Evolutionary conservation across 2,329 filamentous ascomycete species (phyloP).

Genomic region (Acephala macrosclerotiorum): DNA sequence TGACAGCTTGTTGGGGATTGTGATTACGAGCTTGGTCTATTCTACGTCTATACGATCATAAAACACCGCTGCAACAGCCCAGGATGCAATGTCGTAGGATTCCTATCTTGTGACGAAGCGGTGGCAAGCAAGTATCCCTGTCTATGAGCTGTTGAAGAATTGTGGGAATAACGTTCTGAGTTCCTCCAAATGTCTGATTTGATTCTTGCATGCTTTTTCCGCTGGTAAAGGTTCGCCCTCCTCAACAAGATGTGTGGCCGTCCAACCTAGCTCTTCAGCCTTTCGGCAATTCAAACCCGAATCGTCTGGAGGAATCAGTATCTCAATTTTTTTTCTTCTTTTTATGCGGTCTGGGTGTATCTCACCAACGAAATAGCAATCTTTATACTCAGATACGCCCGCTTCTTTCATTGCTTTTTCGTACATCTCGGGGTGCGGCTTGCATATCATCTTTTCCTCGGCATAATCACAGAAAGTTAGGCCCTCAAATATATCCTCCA

Average conservation of each 20-base stretch:
- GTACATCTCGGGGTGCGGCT: conserved; percentile 85
- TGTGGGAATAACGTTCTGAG: conserved; percentile 80
- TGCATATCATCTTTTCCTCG: conserved; percentile 78
- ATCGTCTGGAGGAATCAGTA: conserved; percentile 68
- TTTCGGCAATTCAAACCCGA: conserved; percentile 82
- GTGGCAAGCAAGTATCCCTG: not conserved
- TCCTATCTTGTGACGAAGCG: not conserved
- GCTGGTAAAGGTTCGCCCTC: conserved; percentile 70
- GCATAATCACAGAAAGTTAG: conserved; percentile 95
- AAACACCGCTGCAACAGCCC: not conserved
- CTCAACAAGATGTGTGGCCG: conserved; percentile 84
- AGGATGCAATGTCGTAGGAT: not conserved
- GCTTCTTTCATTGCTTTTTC: conserved; percentile 89
- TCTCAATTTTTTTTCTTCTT: not conserved
- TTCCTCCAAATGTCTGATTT: conserved; percentile 79
- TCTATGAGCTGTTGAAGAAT: conserved; percentile 72
- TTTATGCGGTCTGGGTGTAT: conserved; percentile 33
- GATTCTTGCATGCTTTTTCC: conserved; percentile 72
- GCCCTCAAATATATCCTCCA: conserved; percentile 93
- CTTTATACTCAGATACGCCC: conserved; percentile 67
- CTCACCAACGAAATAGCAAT: conserved; percentile 94
- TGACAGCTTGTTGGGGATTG: not conserved
- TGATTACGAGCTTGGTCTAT: not conserved
- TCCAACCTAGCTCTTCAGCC: conserved; percentile 85
- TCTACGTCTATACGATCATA: conserved; percentile 17